phyloP scores from a whole-genome alignment of 2,329 filamentous ascomycete species.

The Aureobasidium sp. region DNA sequence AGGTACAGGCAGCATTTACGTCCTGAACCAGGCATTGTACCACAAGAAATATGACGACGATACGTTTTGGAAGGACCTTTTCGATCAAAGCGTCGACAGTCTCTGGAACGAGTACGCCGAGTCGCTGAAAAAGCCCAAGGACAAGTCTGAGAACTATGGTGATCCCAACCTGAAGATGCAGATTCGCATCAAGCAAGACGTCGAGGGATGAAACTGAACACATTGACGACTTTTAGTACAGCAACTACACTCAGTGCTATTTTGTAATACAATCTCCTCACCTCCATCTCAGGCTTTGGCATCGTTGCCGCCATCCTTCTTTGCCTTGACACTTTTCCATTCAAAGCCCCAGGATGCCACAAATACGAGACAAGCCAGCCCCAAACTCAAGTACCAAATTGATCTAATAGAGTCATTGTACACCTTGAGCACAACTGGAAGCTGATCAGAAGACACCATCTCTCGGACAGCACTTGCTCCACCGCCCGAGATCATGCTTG shows the following conservation, averaged over 20 bases:
- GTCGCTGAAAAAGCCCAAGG: conserved; percentile 32
- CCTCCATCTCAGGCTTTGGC: neutral
- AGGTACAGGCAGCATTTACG: conserved; percentile 41
- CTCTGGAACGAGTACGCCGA: conserved; percentile 67
- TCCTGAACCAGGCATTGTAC: conserved; percentile 58
- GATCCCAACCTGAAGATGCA: conserved; percentile 13
- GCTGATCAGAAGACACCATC: conserved; percentile 39
- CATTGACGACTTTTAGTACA: neutral
- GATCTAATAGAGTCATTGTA: conserved; percentile 52
- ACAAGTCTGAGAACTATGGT: conserved; percentile 14
- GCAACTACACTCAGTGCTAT: neutral
- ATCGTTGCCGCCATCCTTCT: neutral
- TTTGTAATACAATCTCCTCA: neutral
- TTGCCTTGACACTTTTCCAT: conserved; percentile 46
- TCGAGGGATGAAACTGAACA: neutral
- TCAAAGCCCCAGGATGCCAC: conserved; percentile 46
- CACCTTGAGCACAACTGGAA: conserved; percentile 45
- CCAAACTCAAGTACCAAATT: conserved; percentile 49
- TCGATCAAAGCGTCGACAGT: conserved; percentile 55
- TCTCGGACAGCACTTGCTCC: conserved; percentile 49
- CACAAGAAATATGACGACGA: conserved; percentile 55
- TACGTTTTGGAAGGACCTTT: conserved; percentile 58
- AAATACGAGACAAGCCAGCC: conserved; percentile 42
- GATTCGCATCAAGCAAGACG: conserved; percentile 3
- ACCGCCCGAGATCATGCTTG: conserved; percentile 29